Percentiles rank a stretch among this genome's conserved stretches.
phyloP scores from a whole-genome alignment of 1,284 basidiomycete species.

The Phellinidium pouzarii region DNA sequence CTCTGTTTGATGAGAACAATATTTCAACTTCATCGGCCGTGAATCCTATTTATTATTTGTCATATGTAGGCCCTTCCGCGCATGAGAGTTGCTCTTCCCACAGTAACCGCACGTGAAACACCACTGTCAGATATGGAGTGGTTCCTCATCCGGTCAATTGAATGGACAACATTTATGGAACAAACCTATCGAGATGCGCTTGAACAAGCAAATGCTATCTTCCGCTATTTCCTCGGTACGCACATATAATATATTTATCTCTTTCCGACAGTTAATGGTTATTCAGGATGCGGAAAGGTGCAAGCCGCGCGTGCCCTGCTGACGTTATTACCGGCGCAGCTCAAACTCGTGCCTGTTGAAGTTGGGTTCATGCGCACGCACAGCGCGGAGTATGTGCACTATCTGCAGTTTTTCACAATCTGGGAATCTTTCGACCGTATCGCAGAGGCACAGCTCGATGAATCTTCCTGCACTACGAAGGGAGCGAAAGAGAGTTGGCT shows the following conservation, averaged over 20 bases:
- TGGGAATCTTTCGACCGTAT: conserved; percentile 58
- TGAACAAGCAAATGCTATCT: conserved; percentile 77
- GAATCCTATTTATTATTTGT: neutral
- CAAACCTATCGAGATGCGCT: conserved; percentile 74
- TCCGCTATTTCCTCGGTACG: conserved; percentile 83
- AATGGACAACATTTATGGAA: conserved; percentile 86
- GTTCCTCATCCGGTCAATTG: conserved; percentile 79
- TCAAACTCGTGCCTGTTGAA: conserved; percentile 39
- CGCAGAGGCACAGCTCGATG: conserved; percentile 48
- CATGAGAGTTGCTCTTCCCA: conserved; percentile 55
- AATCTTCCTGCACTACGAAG: conserved; percentile 46
- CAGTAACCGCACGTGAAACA: conserved; percentile 45
- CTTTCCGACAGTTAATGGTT: conserved; percentile 25
- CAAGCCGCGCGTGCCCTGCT: conserved; percentile 64
- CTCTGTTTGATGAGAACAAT: too few species aligned
- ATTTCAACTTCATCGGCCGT: conserved; percentile 4
- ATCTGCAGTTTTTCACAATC: conserved; percentile 65
- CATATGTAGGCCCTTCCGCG: conserved; percentile 33
- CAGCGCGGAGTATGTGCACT: conserved; percentile 66
- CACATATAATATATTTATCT: neutral
- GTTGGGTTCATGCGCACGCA: conserved; percentile 48
- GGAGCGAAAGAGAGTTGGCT: conserved; percentile 58
- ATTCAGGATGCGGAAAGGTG: conserved; percentile 58
- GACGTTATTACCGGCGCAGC: conserved; percentile 57
- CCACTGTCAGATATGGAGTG: conserved; percentile 52